A percentile compares a stretch with the other conserved stretches of the same genome.
These are phyloP conservation scores for Globisporangium spiculum DNA, from an alignment of 352 stramenopile genomes.

Conservation along the genomic window DNA sequence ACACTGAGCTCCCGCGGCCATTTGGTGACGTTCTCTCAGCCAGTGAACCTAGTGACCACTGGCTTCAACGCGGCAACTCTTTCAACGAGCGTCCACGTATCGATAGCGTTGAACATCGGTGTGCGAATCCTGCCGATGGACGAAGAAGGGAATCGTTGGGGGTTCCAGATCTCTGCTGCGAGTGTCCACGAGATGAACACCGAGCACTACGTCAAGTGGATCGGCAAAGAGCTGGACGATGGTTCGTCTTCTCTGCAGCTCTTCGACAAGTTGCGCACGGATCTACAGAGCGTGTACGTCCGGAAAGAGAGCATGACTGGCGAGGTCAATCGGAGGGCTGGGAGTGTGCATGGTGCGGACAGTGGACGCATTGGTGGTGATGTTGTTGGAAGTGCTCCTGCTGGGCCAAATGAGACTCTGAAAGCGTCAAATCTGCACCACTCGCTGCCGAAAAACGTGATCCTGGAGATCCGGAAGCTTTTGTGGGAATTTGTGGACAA, in stretches of 20 bases:
- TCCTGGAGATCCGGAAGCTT: constrained; percentile 40
- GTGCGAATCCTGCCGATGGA: constrained; percentile 44
- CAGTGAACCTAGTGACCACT: constrained; percentile 44
- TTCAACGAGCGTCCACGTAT: constrained; percentile 22
- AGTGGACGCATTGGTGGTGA: not conserved
- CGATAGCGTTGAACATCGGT: constrained; percentile 29
- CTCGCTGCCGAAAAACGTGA: constrained; percentile 20
- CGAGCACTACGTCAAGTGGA: constrained; percentile 60
- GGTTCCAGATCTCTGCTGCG: constrained; percentile 45
- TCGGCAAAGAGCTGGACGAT: constrained; percentile 36
- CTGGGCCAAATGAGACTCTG: not conserved
- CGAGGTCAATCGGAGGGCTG: constrained; percentile 22
- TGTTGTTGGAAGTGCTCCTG: not conserved
- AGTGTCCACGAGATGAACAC: constrained; percentile 44
- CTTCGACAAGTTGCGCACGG: constrained; percentile 52
- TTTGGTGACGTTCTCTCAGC: constrained; percentile 51
- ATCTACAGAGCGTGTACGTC: constrained; percentile 56
- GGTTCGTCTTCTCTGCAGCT: constrained; percentile 6
- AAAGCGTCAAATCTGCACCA: not conserved
- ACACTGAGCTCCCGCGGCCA: constrained; percentile 51
- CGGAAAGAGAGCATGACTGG: constrained; percentile 42
- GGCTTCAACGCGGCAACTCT: constrained; percentile 32
- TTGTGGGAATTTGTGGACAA: constrained; percentile 52
- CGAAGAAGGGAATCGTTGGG: constrained; percentile 53
- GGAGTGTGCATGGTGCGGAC: not conserved